phyloP scores from a whole-genome alignment of 768 basidiomycete species.

The Crucibulum laeve region DNA sequence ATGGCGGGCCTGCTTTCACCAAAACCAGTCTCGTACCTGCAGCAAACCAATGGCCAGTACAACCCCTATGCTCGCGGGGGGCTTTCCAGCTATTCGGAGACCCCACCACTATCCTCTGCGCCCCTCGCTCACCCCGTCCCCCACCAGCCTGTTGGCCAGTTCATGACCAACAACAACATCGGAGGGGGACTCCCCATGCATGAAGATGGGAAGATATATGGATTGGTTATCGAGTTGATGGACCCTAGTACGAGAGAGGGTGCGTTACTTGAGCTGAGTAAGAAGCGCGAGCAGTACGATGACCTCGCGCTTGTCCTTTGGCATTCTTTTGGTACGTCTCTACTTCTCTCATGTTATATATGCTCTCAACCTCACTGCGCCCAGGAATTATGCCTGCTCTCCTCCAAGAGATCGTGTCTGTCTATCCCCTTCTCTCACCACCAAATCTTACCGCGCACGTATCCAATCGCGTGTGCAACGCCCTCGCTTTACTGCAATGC shows the following conservation, averaged over 20 bases:
- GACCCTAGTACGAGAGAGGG: slow-evolving; percentile 81
- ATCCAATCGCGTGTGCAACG: slow-evolving; percentile 98
- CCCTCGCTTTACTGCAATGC: slow-evolving; percentile 94
- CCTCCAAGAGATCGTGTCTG: slow-evolving; percentile 96
- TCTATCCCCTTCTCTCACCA: slow-evolving; percentile 93
- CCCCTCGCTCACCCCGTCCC: slow-evolving; percentile 55
- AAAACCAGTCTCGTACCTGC: slow-evolving; percentile 59
- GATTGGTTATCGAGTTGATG: slow-evolving; percentile 83
- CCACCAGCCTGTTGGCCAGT: slow-evolving; percentile 39
- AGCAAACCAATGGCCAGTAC: slow-evolving; percentile 54
- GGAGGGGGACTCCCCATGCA: slow-evolving; percentile 32
- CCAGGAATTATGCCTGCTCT: slow-evolving; percentile 96
- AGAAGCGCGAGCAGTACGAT: slow-evolving; percentile 98
- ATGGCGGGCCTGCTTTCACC: slow-evolving; percentile 66
- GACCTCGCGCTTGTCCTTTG: slow-evolving; percentile 96
- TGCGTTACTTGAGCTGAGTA: slow-evolving; percentile 92
- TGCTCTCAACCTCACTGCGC: background rate
- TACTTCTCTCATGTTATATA: slow-evolving; percentile 10
- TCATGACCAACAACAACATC: slow-evolving; percentile 26
- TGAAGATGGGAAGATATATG: slow-evolving; percentile 77
- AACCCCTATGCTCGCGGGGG: slow-evolving; percentile 58
- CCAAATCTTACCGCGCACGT: slow-evolving; percentile 96
- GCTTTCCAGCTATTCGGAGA: slow-evolving; percentile 53
- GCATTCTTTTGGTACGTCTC: slow-evolving; percentile 87
- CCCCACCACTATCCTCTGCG: slow-evolving; percentile 52